Conservation (phyloP, 371 early-diverging fungal species). For the Syncephalastrum contaminatum region DNA sequence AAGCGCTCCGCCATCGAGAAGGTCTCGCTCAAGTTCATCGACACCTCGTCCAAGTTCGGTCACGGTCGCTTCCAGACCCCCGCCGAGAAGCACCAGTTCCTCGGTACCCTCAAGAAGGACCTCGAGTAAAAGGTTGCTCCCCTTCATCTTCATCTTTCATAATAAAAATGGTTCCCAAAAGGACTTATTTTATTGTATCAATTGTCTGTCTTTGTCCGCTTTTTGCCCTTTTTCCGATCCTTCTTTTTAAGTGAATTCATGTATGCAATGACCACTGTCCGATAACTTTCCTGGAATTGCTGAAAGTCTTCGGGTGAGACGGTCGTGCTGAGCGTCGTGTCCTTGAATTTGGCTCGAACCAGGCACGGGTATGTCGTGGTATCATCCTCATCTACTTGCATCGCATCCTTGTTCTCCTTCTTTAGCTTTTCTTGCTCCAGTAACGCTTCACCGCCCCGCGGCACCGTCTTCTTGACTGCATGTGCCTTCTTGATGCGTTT, state of each 20-base stretch:
- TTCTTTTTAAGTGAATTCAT: constrained; percentile 53
- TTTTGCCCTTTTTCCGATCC: constrained; percentile 41
- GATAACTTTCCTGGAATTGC: constrained; percentile 42
- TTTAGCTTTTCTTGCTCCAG: constrained; percentile 5
- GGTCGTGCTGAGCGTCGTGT: constrained; percentile 44
- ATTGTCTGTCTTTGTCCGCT: constrained; percentile 21
- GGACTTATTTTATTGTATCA: no score
- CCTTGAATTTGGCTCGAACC: constrained; percentile 40
- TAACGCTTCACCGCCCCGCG: constrained; percentile 30
- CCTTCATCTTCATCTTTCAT: no score
- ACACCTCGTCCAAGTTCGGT: constrained; percentile 99
- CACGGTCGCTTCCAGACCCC: constrained; percentile 99
- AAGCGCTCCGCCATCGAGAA: constrained; percentile 96
- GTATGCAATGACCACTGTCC: constrained; percentile 45
- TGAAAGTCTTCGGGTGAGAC: constrained; percentile 38
- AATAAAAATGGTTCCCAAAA: no score
- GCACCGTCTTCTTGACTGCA: constrained; percentile 33
- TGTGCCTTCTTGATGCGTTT: constrained; percentile 21
- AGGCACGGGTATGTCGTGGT: constrained; percentile 36
- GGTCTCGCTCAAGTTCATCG: constrained; percentile 97
- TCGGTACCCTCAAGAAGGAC: constrained; percentile 94
- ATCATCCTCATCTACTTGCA: constrained; percentile 10
- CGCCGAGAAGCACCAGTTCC: constrained; percentile 97
- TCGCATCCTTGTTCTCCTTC: constrained; percentile 1
- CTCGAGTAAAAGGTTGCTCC: constrained; percentile 15